These are phyloP conservation scores for Ganoderma boninense DNA, from an alignment of 1,284 basidiomycete genomes.

Conservation along the genomic window DNA sequence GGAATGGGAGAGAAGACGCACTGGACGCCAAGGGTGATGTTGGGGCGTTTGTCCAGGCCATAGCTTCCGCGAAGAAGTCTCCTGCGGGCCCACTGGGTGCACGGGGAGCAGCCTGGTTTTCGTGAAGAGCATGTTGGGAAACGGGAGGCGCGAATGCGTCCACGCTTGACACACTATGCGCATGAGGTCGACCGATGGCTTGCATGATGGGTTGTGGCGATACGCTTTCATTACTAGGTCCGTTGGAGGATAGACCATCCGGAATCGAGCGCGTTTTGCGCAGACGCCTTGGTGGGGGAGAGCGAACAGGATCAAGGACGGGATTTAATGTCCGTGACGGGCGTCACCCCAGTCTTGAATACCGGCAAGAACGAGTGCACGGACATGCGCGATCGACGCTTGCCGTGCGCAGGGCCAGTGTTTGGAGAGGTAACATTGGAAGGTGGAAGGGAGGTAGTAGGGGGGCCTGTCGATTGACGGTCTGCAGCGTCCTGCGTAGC, in stretches of 20 bases:
- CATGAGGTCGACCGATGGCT: constrained; percentile 67
- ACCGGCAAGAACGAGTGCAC: constrained; percentile 68
- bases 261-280: constrained; percentile 78
- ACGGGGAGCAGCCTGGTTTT: constrained; percentile 6
- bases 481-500: constrained; percentile 40
- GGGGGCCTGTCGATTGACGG: constrained; percentile 24
- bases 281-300: constrained; percentile 55
- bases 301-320: constrained; percentile 37
- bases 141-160: constrained; percentile 57
- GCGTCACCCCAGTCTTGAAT: constrained; percentile 52
- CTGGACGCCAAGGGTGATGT: constrained; percentile 48
- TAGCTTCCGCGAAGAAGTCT: constrained; percentile 72
- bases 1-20: constrained; percentile 38
- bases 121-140: constrained; percentile 15
- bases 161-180: constrained; percentile 78
- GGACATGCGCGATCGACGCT: constrained; percentile 72
- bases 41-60: constrained; percentile 61
- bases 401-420: constrained; percentile 27
- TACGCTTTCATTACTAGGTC: constrained; percentile 12
- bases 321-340: constrained; percentile 36
- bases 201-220: constrained; percentile 34
- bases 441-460: constrained; percentile 14
- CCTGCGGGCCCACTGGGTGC: constrained; percentile 30
- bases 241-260: constrained; percentile 43
- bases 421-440: constrained; percentile 30